These are phyloP conservation scores for Exserohilum turcica DNA, from an alignment of 2,329 filamentous ascomycete species.

Conservation along the genomic window DNA sequence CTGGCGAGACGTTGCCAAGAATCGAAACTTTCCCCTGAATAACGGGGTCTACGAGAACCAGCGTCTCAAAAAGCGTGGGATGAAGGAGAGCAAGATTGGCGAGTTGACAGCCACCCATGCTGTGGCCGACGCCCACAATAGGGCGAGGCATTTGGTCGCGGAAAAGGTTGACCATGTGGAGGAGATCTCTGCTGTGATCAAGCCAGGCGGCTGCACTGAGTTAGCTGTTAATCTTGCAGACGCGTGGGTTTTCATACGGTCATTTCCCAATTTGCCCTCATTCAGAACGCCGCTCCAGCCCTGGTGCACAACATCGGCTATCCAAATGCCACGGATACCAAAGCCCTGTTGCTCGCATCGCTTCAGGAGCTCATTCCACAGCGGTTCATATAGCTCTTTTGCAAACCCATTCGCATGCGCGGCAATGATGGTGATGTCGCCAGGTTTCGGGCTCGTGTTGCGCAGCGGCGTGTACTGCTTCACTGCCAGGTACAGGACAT, in stretches of 20 bases:
- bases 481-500: constrained; percentile 72
- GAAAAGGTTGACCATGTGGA: constrained; percentile 84
- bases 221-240: constrained; percentile 1
- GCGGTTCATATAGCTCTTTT: constrained; percentile 92
- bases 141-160: constrained; percentile 79
- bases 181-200: constrained; percentile 82
- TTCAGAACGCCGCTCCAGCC: constrained; percentile 80
- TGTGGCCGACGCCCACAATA: constrained; percentile 84
- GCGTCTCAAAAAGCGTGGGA: constrained; percentile 75
- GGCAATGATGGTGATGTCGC: constrained; percentile 83
- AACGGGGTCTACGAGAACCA: constrained; percentile 85
- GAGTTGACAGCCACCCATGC: constrained; percentile 80
- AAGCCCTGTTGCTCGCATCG: constrained; percentile 64
- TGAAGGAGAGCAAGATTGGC: constrained; percentile 75
- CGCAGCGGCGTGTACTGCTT: constrained; percentile 86
- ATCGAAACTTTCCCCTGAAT: constrained; percentile 61
- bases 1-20: constrained; percentile 51
- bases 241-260: constrained; percentile 65
- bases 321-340: constrained; percentile 82
- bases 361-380: constrained; percentile 81
- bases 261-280: constrained; percentile 76
- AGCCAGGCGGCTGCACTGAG: constrained; percentile 72
- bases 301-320: constrained; percentile 86
- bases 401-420: constrained; percentile 92
- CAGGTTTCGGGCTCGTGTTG: constrained; percentile 69